Percentiles rank a stretch among this genome's conserved stretches.
These are phyloP conservation scores for Pinus tabuliformis DNA, from an alignment of 75 land plant genomes.

Conservation along the genomic window DNA sequence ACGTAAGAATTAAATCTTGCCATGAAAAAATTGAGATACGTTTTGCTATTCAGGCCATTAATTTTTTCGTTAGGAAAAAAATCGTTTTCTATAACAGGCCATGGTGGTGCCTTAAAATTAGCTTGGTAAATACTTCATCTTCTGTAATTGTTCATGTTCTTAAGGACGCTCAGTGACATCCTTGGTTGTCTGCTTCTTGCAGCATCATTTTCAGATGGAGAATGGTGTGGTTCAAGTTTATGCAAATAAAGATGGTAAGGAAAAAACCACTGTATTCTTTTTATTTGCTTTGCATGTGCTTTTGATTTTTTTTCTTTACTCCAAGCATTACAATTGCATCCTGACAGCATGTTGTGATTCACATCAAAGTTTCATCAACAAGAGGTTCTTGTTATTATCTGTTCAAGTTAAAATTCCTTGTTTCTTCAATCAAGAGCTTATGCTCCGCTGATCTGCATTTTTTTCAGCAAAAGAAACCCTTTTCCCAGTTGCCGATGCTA, in stretches of 20 bases:
- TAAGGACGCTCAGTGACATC: not conserved
- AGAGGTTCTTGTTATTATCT: not conserved
- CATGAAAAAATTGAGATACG: not conserved
- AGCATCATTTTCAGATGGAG: slow-evolving; percentile 88
- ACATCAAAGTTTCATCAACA: too few relatives aligned
- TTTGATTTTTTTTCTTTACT: not conserved
- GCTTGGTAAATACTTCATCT: slow-evolving; percentile 5
- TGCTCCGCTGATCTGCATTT: slow-evolving; percentile 1
- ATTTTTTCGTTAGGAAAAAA: not conserved
- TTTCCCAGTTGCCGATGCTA: slow-evolving; percentile 87
- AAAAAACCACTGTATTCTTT: slow-evolving; percentile 6
- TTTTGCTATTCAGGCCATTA: not conserved
- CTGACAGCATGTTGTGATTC: too few relatives aligned
- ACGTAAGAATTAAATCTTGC: not conserved
- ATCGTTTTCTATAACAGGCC: not conserved
- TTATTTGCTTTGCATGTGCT: not conserved
- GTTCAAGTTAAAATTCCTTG: not conserved
- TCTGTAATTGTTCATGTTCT: not conserved
- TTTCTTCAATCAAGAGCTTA: not conserved
- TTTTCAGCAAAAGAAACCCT: slow-evolving; percentile 65
- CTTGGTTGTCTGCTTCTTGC: slow-evolving; percentile 18
- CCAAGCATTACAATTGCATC: too few relatives aligned
- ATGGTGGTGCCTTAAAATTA: not conserved
- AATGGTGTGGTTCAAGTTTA: slow-evolving; percentile 95
- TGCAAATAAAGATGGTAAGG: slow-evolving; percentile 67